These are phyloP conservation scores for Mucor piriformis DNA, from an alignment of 371 early-diverging fungal species.

Conservation along the genomic window DNA sequence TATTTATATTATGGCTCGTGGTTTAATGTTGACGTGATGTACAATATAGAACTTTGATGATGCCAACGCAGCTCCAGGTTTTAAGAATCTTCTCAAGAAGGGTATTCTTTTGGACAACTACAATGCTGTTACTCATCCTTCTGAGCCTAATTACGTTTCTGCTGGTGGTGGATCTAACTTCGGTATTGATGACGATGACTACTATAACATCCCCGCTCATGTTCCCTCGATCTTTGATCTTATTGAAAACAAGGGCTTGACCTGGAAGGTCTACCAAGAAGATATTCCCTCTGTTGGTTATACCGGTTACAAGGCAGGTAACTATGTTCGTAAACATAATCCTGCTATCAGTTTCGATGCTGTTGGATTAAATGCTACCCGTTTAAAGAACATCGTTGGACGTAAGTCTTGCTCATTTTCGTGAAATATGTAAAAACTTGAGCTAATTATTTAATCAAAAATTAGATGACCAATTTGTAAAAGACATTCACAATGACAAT, in stretches of 20 bases:
- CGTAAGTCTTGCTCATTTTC: constrained; percentile 15
- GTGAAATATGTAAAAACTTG: neutral
- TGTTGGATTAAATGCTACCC: constrained; percentile 37
- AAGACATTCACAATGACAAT: constrained; percentile 21
- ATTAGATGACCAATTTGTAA: constrained; percentile 22
- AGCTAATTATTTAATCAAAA: neutral
- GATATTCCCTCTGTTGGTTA: constrained; percentile 50
- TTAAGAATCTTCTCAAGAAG: constrained; percentile 20
- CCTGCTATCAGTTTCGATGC: constrained; percentile 57
- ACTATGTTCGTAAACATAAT: constrained; percentile 52
- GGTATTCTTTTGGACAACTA: constrained; percentile 53
- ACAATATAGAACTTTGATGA: constrained; percentile 31
- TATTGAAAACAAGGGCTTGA: constrained; percentile 56
- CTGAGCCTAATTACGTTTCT: constrained; percentile 55
- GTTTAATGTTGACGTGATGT: neutral
- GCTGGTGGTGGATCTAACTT: constrained; percentile 28
- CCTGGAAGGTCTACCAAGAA: constrained; percentile 67
- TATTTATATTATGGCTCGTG: neutral
- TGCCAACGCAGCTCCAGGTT: constrained; percentile 21
- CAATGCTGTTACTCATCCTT: constrained; percentile 53
- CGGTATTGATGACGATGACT: constrained; percentile 30
- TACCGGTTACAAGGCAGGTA: constrained; percentile 30
- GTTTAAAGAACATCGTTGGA: constrained; percentile 46
- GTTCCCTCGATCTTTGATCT: constrained; percentile 54
- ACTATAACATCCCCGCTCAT: constrained; percentile 28